Percentiles rank a stretch among this genome's conserved stretches.
Evolutionary conservation across 768 basidiomycete genomes (phyloP).

Genomic region (Lactarius hengduanensis): DNA sequence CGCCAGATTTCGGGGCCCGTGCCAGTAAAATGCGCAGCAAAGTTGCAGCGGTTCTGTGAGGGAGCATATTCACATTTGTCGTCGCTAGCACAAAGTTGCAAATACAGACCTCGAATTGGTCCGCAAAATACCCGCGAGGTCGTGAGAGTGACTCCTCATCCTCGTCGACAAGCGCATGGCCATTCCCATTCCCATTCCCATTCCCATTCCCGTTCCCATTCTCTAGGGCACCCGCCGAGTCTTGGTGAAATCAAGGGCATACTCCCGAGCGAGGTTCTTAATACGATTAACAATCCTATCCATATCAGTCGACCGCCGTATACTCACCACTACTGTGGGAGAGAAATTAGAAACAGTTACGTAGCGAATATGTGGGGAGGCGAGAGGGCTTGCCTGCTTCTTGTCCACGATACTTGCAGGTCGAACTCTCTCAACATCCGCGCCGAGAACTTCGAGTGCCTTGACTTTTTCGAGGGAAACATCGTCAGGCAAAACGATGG

Average conservation of each 20-base stretch:
- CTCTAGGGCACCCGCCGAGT: constrained; percentile 23
- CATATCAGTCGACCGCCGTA: background rate
- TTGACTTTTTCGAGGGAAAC: constrained; percentile 90
- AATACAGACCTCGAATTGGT: constrained; percentile 79
- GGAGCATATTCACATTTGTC: background rate
- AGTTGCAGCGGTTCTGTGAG: constrained; percentile 80
- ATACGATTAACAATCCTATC: background rate
- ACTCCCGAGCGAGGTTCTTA: constrained; percentile 84
- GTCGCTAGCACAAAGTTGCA: too few relatives aligned
- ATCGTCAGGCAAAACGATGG: constrained; percentile 89
- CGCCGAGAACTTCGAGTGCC: constrained; percentile 81
- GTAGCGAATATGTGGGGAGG: constrained; percentile 24
- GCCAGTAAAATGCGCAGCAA: constrained; percentile 80
- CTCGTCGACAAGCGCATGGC: constrained; percentile 35
- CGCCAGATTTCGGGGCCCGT: constrained; percentile 96
- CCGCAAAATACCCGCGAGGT: constrained; percentile 88
- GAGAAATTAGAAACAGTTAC: constrained; percentile 21
- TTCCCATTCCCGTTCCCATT: too few relatives aligned
- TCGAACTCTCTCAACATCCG: constrained; percentile 84
- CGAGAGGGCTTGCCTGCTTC: constrained; percentile 64
- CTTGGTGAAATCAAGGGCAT: constrained; percentile 74
- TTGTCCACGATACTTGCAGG: constrained; percentile 96
- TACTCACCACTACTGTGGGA: constrained; percentile 36
- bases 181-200: constrained; percentile 35
- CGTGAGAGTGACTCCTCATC: constrained; percentile 45